Evolutionary conservation across 257 asterid species (phyloP), one percentile per base, ranked within the genome.

Genomic region (Solanum virginianum): DNA sequence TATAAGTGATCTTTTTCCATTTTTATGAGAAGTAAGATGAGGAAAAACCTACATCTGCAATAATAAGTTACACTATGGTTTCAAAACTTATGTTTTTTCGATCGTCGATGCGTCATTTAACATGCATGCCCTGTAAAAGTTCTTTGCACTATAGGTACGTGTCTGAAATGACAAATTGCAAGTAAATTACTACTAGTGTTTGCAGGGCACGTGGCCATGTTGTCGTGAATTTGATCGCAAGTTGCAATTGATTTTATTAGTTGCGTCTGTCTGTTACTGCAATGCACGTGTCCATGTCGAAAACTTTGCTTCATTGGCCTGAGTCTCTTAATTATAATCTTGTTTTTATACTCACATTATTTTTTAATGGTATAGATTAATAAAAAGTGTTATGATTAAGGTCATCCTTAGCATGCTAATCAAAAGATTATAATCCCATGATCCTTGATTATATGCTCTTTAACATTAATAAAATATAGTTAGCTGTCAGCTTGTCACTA

Each of bases 201-300:
- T 77, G 16, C 63, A 4, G 24, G 82, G 47, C 47, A 51, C 43
- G 63, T 16, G 62, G 47, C 10, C 15, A 77, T 51, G 63, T 77
- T 62, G 26, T 49, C 63, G 63, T 24, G 5, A 24, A 26, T 49
- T 53, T 77, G 82, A 49, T 77, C 5, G 43, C 65, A 77, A 65
- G 85, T 65, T 87, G 84, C 18, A 65, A 82, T 74, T 59, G 36
- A 57, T 59, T 80, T 36, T 45, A 56, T 36, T 83, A 71, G 77
- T 54, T 14, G 36, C 75, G 81, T 15, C 60, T 51, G 47, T 36
- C 39, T 77, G 87, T 80, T 80, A 80, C 72, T 86, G 88, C 75
- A 69, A 49, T 60, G 89, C 94, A 91, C 91, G 87, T 91, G 93
- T 65, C 36, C 39, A 29, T 88, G 95, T 92, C 90, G 86, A 91